Evolutionary conservation across 1,139 yeast species (phyloP), one percentile per base, ranked within the genome.

Genomic region (Debaryomycetaceae sp.): DNA sequence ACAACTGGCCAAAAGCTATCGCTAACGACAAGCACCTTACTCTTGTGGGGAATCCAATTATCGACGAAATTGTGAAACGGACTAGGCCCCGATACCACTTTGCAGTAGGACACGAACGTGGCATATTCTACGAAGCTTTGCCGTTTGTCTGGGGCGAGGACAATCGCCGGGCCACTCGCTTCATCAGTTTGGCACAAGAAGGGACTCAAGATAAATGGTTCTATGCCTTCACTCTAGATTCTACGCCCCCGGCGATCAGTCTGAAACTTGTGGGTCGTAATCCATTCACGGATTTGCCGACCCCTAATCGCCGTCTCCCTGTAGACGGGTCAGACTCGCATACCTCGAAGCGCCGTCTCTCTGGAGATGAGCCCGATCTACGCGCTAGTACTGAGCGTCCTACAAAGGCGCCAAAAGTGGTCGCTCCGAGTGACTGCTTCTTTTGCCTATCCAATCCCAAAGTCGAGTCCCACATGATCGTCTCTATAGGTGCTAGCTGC

Each of bases 361-460:
- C 20, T 10, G 8, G 10, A 6, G 20, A 18, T 10, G 6, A 6
- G 20, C 20, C 29, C 23, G 25, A 15, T 11, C 27, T 27, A 15
- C 28, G 28, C 25, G 37, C 15, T 26, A 34, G 23, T 30, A 37
- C 27, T 34, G 26, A 22, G 13, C 32, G 26, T 31, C 29, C 32
- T 35, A 28, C 20, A 34, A 50, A 52, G 26, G 54, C 47, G 38
- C 37, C 38, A 19, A 62, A 55, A 36, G 51, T 48, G 2, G 66
- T 77, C 2, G 45, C 64, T 2, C 82, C 85, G 1, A 62, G 58
- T 12, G 54, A 62, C 24, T 87, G 97, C 46, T 86, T 81, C 54
- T 81, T 87, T 45, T 87, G 96, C 47, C 63, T 86, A 15, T 74
- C 92, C 2, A 83, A 83, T 43, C 83, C 94, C 0, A 68, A 74